Percentiles rank a stretch among this genome's conserved stretches.
Conservation (phyloP, 495 filamentous ascomycete species). For the Haplographium delicatum region DNA sequence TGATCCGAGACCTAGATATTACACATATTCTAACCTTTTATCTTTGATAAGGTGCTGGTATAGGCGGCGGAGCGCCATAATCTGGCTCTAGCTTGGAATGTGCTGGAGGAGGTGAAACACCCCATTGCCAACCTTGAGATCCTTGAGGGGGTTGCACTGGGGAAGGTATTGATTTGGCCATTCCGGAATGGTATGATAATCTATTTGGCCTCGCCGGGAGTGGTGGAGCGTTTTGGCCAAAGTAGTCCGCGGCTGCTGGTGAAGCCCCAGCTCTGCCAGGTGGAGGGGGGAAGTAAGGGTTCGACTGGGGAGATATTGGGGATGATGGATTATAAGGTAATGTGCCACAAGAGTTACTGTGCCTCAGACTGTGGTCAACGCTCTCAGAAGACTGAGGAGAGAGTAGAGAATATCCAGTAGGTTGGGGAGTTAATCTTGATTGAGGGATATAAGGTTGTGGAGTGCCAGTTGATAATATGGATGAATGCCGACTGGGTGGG, state of each 20-base stretch:
- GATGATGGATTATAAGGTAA: not conserved
- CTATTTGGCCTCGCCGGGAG: not conserved
- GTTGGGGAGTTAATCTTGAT: not conserved
- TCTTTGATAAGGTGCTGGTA: no score
- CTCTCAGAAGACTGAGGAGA: not conserved
- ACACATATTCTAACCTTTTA: not conserved
- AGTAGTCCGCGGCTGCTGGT: not conserved
- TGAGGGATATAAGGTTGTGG: not conserved
- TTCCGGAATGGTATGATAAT: not conserved
- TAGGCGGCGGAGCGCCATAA: constrained; percentile 6
- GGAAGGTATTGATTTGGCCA: not conserved
- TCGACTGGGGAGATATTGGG: not conserved
- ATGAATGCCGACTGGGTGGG: constrained; percentile 7
- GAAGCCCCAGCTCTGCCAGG: not conserved
- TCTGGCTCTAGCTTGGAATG: not conserved
- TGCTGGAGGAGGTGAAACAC: not conserved
- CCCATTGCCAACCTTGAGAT: constrained; percentile 14
- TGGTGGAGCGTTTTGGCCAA: not conserved
- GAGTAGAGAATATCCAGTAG: not conserved
- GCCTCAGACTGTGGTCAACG: not conserved
- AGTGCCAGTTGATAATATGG: not conserved
- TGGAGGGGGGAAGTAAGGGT: constrained; percentile 1
- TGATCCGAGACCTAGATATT: not conserved
- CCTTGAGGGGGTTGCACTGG: not conserved
- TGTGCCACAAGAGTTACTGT: not conserved